Evolutionary conservation across 2,329 filamentous ascomycete genomes (phyloP), one percentile per base, ranked within the genome.

Genomic region (Neophaeococcomyces aloes): DNA sequence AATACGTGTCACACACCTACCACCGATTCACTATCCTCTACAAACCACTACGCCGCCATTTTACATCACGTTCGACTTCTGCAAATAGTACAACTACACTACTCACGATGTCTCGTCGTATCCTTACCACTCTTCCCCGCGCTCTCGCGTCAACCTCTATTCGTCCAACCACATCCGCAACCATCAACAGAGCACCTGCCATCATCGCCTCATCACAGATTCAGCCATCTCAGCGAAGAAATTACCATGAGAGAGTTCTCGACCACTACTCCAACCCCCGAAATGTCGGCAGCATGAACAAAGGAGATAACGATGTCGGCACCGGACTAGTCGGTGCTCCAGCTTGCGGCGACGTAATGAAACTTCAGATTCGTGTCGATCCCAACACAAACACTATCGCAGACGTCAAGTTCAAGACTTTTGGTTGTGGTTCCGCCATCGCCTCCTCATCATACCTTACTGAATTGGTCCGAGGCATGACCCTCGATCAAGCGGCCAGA

Each of bases 391-490:
- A 91, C 64, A 89, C 80, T 56, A 95, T 95, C 62, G 81, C 80
- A 57, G 89, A 95, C 57, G 88, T 94, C 62, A 91, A 93, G 68
- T 95, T 95, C 78, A 95, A 95, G 79, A 95, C 88, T 0, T 95
- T 95, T 61, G 88, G 88, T 40, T 95, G 88, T 63, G 88, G 88
- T 44, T 87, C 81, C 23, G 91, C 91, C 53, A 98, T 98, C 65
- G 91, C 91, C 33, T 89, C 83, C 52, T 93, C 84, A 47, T 91
- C 83, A 60, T 98, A 98, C 63, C 68, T 98, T 57, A 98, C 91
- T 7, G 87, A 94, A 67, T 72, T 98, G 48, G 88, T 98, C 51
- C 78, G 86, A 52, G 91, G 91, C 48, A 98, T 96, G 89, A 94
- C 83, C 11, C 68, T 98, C 53, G 91, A 98, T 57, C 86, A 98